Conservation (phyloP, 768 basidiomycete genomes). For the Rhizopogon roseolus region DNA sequence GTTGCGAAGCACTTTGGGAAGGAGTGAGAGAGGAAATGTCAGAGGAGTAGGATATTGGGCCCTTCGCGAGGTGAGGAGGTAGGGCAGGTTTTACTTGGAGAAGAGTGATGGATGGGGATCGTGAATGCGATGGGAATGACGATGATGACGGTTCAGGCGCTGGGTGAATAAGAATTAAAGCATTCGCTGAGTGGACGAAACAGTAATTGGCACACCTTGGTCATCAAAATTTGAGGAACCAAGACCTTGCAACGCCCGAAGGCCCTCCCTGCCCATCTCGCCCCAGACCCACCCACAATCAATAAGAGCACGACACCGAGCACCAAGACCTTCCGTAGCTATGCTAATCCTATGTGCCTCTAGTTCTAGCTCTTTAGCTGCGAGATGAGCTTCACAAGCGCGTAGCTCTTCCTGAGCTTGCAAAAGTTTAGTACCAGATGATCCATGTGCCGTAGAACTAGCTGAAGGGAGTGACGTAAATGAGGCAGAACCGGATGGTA, state of each 20-base stretch:
- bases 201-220: constrained; percentile 1
- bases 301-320: constrained; percentile 59
- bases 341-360: constrained; percentile 46
- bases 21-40: constrained; percentile 65
- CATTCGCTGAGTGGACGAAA: too few species aligned
- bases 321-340: constrained; percentile 56
- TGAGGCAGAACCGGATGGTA: constrained; percentile 36
- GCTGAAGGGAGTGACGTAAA: constrained; percentile 36
- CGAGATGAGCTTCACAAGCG: constrained; percentile 75
- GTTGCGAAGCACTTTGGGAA: constrained; percentile 74
- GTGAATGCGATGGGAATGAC: constrained; percentile 3
- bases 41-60: constrained; percentile 32
- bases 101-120: not conserved
- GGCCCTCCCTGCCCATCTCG: constrained; percentile 60
- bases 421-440: constrained; percentile 42
- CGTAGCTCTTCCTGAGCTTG: constrained; percentile 74
- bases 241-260: constrained; percentile 26
- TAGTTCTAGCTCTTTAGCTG: constrained; percentile 63
- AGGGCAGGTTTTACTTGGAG: constrained; percentile 6
- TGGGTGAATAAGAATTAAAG: not conserved
- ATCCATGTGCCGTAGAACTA: constrained; percentile 16
- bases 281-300: constrained; percentile 68
- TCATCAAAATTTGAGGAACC: not conserved
- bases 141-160: not conserved
- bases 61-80: constrained; percentile 2